Conservation (phyloP, 75 land plant genomes). For the Chamaecyparis obtusa region DNA sequence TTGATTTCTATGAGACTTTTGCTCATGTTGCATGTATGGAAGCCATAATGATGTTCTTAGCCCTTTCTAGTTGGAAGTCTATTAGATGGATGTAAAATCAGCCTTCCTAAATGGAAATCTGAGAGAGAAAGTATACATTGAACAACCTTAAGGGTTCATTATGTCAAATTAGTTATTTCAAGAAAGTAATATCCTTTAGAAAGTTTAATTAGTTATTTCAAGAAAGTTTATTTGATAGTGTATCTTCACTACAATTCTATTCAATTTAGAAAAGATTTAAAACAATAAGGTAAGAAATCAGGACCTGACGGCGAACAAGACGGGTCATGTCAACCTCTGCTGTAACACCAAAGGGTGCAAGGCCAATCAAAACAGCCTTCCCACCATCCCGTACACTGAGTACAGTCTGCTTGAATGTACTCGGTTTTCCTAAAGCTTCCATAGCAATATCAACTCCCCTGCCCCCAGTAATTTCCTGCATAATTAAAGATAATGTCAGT, state of each 20-base stretch:
- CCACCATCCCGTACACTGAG: slow-evolving; percentile 92
- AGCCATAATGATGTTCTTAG: too few species aligned
- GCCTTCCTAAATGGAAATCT: too few species aligned
- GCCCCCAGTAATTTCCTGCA: slow-evolving; percentile 91
- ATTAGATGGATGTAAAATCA: too few species aligned
- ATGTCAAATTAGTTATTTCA: too few species aligned
- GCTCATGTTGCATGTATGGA: too few species aligned
- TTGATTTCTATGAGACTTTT: too few species aligned
- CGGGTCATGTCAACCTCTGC: slow-evolving; percentile 89
- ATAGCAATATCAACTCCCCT: slow-evolving; percentile 92
- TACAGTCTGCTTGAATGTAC: slow-evolving; percentile 72
- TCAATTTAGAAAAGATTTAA: not conserved
- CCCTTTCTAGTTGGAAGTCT: too few species aligned
- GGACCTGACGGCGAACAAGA: slow-evolving; percentile 91
- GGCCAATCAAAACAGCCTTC: slow-evolving; percentile 96
- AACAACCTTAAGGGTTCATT: too few species aligned
- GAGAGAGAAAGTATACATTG: too few species aligned
- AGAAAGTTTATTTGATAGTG: not conserved
- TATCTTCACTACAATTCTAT: slow-evolving; percentile 2
- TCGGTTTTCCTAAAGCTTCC: slow-evolving; percentile 87
- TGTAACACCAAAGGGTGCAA: slow-evolving; percentile 59
- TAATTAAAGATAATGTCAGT: not conserved
- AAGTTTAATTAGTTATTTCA: not conserved
- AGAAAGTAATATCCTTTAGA: not conserved
- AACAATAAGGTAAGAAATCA: slow-evolving; percentile 3